Conservation (phyloP, 1,139 yeast species). For the Lodderomyces parapsilosis region DNA sequence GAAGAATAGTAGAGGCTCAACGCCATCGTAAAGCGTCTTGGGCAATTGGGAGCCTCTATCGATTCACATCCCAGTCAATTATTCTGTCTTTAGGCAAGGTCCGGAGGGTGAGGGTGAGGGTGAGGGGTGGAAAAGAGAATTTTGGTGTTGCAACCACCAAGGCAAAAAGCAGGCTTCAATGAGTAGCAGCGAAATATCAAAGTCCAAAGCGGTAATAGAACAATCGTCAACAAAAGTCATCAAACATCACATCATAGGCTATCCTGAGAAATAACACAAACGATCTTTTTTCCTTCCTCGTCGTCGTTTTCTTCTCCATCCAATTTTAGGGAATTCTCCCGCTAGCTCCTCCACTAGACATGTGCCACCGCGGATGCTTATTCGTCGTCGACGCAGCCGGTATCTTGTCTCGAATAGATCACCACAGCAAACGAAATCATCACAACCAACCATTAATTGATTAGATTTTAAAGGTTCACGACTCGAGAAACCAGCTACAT, state of each 20-base stretch:
- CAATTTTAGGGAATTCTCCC: neutral
- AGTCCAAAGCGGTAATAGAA: too few relatives aligned
- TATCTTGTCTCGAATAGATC: neutral
- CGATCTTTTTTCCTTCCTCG: neutral
- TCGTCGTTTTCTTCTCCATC: neutral
- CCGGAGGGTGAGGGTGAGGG: too few relatives aligned
- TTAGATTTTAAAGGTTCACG: neutral
- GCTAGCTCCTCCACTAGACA: neutral
- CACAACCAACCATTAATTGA: constrained; percentile 6
- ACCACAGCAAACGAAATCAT: neutral
- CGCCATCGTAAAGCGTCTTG: too few relatives aligned
- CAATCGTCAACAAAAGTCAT: too few relatives aligned
- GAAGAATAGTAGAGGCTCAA: neutral
- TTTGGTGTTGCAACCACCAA: too few relatives aligned
- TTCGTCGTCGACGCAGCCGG: constrained; percentile 1
- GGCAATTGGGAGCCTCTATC: neutral
- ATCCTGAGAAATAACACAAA: neutral
- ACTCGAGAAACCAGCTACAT: neutral
- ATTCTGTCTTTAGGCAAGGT: neutral
- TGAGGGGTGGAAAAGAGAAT: too few relatives aligned
- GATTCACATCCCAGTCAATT: neutral
- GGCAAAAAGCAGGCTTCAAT: too few relatives aligned
- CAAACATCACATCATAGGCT: too few relatives aligned
- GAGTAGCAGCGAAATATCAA: too few relatives aligned
- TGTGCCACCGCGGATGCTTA: neutral